These are phyloP conservation scores for Fraxinus xanthoxyloides DNA, from an alignment of 305 asterid species.

Conservation along the genomic window DNA sequence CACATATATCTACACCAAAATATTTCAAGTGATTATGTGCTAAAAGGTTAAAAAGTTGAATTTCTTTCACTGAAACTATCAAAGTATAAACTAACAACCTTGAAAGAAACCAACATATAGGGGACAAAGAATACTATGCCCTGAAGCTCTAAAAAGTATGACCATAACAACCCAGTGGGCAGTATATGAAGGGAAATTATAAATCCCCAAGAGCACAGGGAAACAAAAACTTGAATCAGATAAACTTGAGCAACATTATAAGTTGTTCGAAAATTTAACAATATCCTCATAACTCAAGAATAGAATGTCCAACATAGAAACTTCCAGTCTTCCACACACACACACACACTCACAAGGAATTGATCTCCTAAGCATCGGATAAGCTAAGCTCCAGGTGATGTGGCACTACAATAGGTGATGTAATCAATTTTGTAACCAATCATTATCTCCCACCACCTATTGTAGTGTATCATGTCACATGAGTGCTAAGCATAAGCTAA, in stretches of 20 bases:
- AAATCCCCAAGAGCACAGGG: not conserved
- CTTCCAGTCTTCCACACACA: not conserved
- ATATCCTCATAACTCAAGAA: not conserved
- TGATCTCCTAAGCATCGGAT: not conserved
- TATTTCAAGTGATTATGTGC: not conserved
- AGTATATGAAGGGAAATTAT: not conserved
- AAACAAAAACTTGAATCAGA: not conserved
- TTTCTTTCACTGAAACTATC: not conserved
- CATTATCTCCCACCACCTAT: no score
- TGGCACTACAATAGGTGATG: no score
- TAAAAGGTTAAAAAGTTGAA: not conserved
- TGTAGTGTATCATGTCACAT: not conserved
- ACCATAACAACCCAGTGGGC: not conserved
- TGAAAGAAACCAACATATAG: not conserved
- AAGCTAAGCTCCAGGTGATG: not conserved
- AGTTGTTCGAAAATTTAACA: not conserved
- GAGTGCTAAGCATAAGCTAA: not conserved
- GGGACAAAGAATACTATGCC: not conserved
- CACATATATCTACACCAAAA: not conserved
- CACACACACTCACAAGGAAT: not conserved
- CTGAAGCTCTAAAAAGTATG: not conserved
- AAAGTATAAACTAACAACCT: not conserved
- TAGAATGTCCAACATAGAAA: not conserved
- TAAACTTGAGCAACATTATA: not conserved
- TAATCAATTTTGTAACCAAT: no score